Base-by-base conservation (phyloP, 108 stramenopile species). In the Cyclotella distinguenda region DNA sequence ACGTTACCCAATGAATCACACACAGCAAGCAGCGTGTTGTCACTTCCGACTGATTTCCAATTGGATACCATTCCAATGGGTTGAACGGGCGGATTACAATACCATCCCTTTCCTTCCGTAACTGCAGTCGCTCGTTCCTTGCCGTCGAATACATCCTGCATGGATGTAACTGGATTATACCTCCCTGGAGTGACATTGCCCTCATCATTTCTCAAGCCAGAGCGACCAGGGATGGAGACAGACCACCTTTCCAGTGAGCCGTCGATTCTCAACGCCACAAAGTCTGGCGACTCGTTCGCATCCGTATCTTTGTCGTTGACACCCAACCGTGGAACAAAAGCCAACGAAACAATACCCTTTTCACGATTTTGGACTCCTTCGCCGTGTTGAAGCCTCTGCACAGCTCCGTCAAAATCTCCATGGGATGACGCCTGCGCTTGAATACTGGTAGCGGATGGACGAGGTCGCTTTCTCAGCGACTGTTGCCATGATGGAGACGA, bases 261-360 rank as follows among this genome's bases (percentile, higher is more conserved):
- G 69, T 91, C 77, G 45, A 76, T 63, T 27, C 83, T 59, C 46
- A 91, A 57, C n/a, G 86, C 80, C 12, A 86, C 82, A 78, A 90
- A 88, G 54, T 63, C 52, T 59, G 72, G 56, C 15, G 56, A 13
- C 1, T 0, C 28, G 3, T 60, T 58, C 10, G 36, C 52, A 60
- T 42, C 49, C 3, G 40, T 35, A 13, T 55, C 46, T 26, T 67
- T 57, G 55, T 35, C 13, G 6, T 44, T 52, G 1, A 10, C 10
- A 35, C 5, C 9, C 22, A n/a, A 32, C 28, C 19, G 31, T 4
- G 46, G 38, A 36, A 75, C 23, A 47, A 74, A 86, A 0, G 77
- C 32, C 77, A 92, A 59, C 16, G 80, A 81, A 38, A 89, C 66
- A 13, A 92, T 71, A 15, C 91, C 91, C 31, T 74, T 36, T 15